Evolutionary conservation across 2,329 filamentous ascomycete genomes (phyloP).

Genomic region (Neofusicoccum parvum): DNA sequence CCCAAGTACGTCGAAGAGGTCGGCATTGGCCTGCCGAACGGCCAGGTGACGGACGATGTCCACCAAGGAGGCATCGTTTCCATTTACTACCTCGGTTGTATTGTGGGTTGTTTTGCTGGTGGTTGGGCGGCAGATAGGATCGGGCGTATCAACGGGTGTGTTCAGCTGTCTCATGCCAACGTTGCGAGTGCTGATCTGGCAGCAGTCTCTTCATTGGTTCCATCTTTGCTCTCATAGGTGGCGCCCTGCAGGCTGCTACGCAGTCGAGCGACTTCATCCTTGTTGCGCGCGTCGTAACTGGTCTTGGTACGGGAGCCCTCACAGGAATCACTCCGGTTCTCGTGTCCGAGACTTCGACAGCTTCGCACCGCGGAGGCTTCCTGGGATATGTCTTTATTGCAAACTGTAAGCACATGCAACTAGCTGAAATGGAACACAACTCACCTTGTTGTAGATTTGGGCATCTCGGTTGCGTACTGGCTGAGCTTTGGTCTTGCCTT

Average conservation of each 20-base stretch:
- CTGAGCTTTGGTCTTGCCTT: constrained; percentile 28
- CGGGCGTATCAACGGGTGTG: constrained; percentile 56
- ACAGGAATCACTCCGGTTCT: constrained; percentile 24
- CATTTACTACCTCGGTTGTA: constrained; percentile 62
- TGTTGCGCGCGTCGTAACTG: constrained; percentile 53
- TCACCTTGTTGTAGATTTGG: constrained; percentile 37
- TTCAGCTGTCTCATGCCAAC: too few species aligned
- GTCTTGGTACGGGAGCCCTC: constrained; percentile 52
- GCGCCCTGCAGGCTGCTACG: constrained; percentile 50
- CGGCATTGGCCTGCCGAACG: constrained; percentile 62
- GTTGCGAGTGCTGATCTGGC: neutral
- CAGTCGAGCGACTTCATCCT: constrained; percentile 53
- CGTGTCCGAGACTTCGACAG: constrained; percentile 20
- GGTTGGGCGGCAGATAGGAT: constrained; percentile 66
- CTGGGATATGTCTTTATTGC: constrained; percentile 46
- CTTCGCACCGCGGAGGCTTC: constrained; percentile 20
- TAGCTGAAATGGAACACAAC: neutral
- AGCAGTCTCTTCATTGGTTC: constrained; percentile 47
- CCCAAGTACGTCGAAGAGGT: constrained; percentile 66
- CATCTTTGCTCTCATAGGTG: constrained; percentile 53
- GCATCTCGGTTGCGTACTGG: constrained; percentile 43
- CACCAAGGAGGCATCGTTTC: constrained; percentile 66
- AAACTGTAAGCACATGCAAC: constrained; percentile 39
- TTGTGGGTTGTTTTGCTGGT: constrained; percentile 64
- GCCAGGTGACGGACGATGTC: constrained; percentile 56